Evolutionary conservation across 768 basidiomycete genomes (phyloP).

Genomic region (Hericium rajendrae): DNA sequence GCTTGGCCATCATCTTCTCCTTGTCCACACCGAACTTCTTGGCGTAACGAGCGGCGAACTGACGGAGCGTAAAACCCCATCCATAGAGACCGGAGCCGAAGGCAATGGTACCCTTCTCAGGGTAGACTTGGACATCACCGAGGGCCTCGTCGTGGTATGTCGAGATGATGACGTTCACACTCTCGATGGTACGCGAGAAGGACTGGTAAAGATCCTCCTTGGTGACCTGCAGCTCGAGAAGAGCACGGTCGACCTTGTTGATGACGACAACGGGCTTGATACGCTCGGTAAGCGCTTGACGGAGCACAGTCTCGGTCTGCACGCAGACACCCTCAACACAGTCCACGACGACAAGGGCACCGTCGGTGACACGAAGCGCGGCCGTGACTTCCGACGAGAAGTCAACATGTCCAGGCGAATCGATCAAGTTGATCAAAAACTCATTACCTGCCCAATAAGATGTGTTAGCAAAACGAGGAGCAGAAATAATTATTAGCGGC

Average conservation of each 20-base stretch:
- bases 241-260: conserved; percentile 99
- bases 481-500: neutral
- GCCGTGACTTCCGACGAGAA: conserved; percentile 99
- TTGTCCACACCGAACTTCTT: conserved; percentile 99
- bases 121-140: conserved; percentile 98
- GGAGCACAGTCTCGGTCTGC: conserved; percentile 98
- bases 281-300: conserved; percentile 94
- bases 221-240: conserved; percentile 93
- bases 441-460: conserved; percentile 52
- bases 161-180: conserved; percentile 96
- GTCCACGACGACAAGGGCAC: conserved; percentile 99
- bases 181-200: conserved; percentile 95
- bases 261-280: conserved; percentile 99
- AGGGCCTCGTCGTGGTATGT: conserved; percentile 92
- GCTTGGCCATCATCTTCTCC: conserved; percentile 94
- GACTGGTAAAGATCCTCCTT: conserved; percentile 98
- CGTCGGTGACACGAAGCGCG: conserved; percentile 98
- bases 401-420: conserved; percentile 99
- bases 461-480: conserved; percentile 4
- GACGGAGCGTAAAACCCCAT: conserved; percentile 98
- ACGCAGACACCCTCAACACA: conserved; percentile 99
- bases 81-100: conserved; percentile 99
- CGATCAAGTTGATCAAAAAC: conserved; percentile 99
- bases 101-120: conserved; percentile 95
- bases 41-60: conserved; percentile 89